phyloP scores from a whole-genome alignment of 2,329 filamentous ascomycete genomes.

The Ophiosphaerella narmari region DNA sequence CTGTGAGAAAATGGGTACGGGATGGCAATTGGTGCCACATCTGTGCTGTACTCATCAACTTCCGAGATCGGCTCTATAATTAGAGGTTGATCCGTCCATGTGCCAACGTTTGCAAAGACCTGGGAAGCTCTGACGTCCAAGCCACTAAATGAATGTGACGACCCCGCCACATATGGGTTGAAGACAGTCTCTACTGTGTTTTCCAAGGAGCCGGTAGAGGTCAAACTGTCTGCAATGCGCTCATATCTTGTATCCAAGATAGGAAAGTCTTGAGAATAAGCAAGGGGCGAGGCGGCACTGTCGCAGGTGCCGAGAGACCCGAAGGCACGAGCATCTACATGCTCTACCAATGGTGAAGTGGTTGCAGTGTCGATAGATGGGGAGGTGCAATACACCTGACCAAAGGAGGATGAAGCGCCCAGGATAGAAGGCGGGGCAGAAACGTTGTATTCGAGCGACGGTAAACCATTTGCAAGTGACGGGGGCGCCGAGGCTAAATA shows the following conservation, averaged over 20 bases:
- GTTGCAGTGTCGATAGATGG: slow-evolving; percentile 32
- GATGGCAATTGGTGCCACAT: slow-evolving; percentile 36
- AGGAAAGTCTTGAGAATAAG: slow-evolving; percentile 21
- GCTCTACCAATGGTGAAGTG: slow-evolving; percentile 31
- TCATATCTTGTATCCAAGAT: slow-evolving; percentile 31
- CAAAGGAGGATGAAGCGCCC: slow-evolving; percentile 30
- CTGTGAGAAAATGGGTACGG: slow-evolving; percentile 25
- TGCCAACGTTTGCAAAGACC: slow-evolving; percentile 33
- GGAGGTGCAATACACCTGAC: slow-evolving; percentile 27
- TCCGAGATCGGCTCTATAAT: slow-evolving; percentile 38
- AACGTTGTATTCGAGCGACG: slow-evolving; percentile 32
- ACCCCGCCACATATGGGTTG: slow-evolving; percentile 36
- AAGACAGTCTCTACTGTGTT: slow-evolving; percentile 28
- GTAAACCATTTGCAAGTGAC: slow-evolving; percentile 29
- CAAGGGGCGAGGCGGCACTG: slow-evolving; percentile 18
- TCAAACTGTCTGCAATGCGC: slow-evolving; percentile 23
- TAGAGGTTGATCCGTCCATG: slow-evolving; percentile 35
- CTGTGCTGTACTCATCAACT: slow-evolving; percentile 22
- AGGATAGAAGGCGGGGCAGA: slow-evolving; percentile 36
- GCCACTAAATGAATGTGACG: slow-evolving; percentile 33
- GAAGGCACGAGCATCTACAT: slow-evolving; percentile 21
- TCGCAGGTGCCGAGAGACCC: slow-evolving; percentile 34
- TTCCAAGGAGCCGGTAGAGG: slow-evolving; percentile 22
- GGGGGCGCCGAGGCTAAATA: slow-evolving; percentile 28
- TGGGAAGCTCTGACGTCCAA: slow-evolving; percentile 37